Percentiles rank a stretch among this genome's conserved stretches.
Evolutionary conservation across 495 filamentous ascomycete genomes (phyloP).

Genomic region (Hypoxylon cercidicola): DNA sequence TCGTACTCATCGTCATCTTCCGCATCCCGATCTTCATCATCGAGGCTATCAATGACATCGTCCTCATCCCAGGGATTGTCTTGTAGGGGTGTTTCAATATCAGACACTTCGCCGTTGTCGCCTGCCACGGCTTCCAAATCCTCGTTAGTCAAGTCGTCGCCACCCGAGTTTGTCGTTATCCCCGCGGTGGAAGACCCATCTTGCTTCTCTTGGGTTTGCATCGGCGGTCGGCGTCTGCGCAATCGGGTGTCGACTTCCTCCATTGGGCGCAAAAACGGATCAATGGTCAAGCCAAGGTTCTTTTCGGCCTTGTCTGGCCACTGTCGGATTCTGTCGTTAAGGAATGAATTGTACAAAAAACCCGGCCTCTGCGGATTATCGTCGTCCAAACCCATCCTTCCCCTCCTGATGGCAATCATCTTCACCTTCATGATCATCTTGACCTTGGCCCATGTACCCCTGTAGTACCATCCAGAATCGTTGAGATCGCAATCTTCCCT

Average conservation of each 20-base stretch:
- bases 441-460: slow-evolving; percentile 80
- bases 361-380: slow-evolving; percentile 56
- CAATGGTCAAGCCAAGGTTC: slow-evolving; percentile 40
- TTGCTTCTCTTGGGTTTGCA: slow-evolving; percentile 2
- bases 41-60: slow-evolving; percentile 8
- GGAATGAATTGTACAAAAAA: slow-evolving; percentile 43
- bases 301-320: slow-evolving; percentile 43
- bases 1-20: slow-evolving; percentile 27
- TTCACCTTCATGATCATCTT: slow-evolving; percentile 88
- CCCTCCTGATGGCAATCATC: slow-evolving; percentile 64
- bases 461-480: slow-evolving; percentile 81
- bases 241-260: slow-evolving; percentile 34
- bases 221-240: slow-evolving; percentile 2
- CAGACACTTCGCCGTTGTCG: slow-evolving; percentile 10
- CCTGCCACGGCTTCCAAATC: slow-evolving; percentile 5
- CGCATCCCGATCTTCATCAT: slow-evolving; percentile 13
- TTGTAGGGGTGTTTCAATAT: not conserved
- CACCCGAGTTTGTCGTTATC: not conserved
- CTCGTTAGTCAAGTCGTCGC: not conserved
- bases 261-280: slow-evolving; percentile 42
- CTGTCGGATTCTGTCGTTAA: slow-evolving; percentile 30
- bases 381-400: slow-evolving; percentile 58
- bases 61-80: slow-evolving; percentile 18
- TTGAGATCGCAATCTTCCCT: slow-evolving; percentile 64
- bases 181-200: not conserved